These are phyloP conservation scores for Brettanomyces sp. DNA, from an alignment of 805 yeast species.

Conservation along the genomic window DNA sequence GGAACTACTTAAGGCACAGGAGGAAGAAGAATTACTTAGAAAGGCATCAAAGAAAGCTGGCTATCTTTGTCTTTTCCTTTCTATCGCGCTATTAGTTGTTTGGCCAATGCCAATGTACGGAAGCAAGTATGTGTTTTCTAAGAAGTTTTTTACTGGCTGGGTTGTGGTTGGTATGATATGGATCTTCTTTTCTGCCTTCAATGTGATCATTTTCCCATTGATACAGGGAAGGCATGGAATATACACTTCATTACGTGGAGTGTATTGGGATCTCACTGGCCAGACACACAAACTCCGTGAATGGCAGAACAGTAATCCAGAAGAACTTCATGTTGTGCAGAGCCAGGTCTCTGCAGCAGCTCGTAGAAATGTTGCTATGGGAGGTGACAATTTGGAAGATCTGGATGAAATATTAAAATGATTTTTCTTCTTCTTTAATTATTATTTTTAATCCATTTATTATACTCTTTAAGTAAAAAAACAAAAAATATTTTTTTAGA, in stretches of 20 bases:
- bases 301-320: conserved; percentile 73
- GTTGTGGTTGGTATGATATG: conserved; percentile 72
- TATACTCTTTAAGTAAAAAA: too few relatives aligned
- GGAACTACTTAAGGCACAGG: conserved; percentile 20
- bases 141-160: conserved; percentile 83
- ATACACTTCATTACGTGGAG: conserved; percentile 57
- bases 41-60: conserved; percentile 56
- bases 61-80: conserved; percentile 48
- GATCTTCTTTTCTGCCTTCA: conserved; percentile 58
- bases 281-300: conserved; percentile 61
- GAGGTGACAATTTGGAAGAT: background rate
- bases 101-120: conserved; percentile 98
- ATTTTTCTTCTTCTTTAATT: background rate
- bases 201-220: conserved; percentile 62
- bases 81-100: conserved; percentile 54
- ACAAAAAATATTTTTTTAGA: too few relatives aligned
- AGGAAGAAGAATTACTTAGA: conserved; percentile 42
- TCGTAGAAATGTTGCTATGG: conserved; percentile 12
- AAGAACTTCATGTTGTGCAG: conserved; percentile 63
- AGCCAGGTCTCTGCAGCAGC: conserved; percentile 46
- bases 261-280: conserved; percentile 80
- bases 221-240: conserved; percentile 67
- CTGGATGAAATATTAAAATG: background rate
- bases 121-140: conserved; percentile 62
- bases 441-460: too few relatives aligned